A percentile compares a stretch with the other conserved stretches of the same genome.
Evolutionary conservation across 495 filamentous ascomycete genomes (phyloP).

Genomic region (Penicillium ochrochloron): DNA sequence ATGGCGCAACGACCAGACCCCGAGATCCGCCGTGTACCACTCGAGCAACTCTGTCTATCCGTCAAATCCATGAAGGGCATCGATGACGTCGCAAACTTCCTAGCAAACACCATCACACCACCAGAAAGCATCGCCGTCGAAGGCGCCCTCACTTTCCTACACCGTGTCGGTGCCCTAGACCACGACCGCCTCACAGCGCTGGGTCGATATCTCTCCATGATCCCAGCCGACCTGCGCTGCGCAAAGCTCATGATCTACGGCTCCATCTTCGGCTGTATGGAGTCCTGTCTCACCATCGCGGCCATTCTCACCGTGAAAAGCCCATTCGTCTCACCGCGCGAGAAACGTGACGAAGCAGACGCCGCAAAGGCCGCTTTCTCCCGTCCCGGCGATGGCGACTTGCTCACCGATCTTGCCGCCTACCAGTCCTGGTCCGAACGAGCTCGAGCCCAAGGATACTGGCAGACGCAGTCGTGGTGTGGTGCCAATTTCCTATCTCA

Average conservation of each 20-base stretch:
- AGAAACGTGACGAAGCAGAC: conserved; percentile 80
- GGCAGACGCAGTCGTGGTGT: conserved; percentile 76
- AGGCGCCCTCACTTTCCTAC: conserved; percentile 75
- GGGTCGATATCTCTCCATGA: conserved; percentile 88
- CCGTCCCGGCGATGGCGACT: conserved; percentile 72
- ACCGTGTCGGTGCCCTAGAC: conserved; percentile 85
- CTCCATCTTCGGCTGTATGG: conserved; percentile 88
- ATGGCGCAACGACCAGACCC: conserved; percentile 93
- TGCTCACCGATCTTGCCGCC: conserved; percentile 82
- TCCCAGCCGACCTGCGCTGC: conserved; percentile 91
- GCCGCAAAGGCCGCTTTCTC: conserved; percentile 77
- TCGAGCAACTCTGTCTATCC: conserved; percentile 92
- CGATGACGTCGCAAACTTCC: conserved; percentile 74
- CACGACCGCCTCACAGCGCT: conserved; percentile 85
- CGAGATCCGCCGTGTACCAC: conserved; percentile 87
- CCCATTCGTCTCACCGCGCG: conserved; percentile 81
- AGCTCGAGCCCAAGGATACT: conserved; percentile 58
- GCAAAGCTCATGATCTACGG: conserved; percentile 96
- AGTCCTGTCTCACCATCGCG: conserved; percentile 86
- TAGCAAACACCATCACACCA: conserved; percentile 85
- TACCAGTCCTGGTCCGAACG: conserved; percentile 79
- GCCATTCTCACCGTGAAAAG: conserved; percentile 82
- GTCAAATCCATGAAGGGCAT: conserved; percentile 92
- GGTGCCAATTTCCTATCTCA: conserved; percentile 84
- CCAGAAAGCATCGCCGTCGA: conserved; percentile 84